A percentile compares a stretch with the other conserved stretches of the same genome.
Evolutionary conservation across 371 early-diverging fungal species (phyloP).

Genomic region (Synchytrium microbalum): DNA sequence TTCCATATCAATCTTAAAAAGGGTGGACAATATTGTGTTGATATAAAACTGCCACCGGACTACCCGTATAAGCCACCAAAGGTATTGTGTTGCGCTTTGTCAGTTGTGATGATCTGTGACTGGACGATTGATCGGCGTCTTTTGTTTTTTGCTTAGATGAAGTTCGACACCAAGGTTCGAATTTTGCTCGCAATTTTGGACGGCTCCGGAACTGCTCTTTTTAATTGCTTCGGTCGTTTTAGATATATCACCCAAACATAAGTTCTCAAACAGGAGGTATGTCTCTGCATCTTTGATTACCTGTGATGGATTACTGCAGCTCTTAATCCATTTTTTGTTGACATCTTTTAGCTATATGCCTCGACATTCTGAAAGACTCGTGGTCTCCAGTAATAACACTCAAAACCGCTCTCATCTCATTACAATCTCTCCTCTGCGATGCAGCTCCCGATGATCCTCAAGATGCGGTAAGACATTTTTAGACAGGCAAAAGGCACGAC

Average conservation of each 20-base stretch:
- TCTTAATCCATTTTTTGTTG: background rate
- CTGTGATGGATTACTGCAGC: too few relatives aligned
- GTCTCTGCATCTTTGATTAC: background rate
- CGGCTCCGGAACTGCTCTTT: too few relatives aligned
- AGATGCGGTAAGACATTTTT: constrained; percentile 29
- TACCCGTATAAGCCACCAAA: constrained; percentile 39
- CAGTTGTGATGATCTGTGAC: background rate
- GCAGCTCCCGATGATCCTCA: constrained; percentile 37
- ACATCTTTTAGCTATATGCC: constrained; percentile 37
- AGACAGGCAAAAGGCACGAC: constrained; percentile 1
- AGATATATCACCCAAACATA: background rate
- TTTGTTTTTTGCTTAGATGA: constrained; percentile 9
- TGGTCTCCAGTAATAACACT: constrained; percentile 42
- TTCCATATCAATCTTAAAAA: background rate
- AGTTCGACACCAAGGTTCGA: constrained; percentile 11
- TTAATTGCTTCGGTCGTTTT: too few relatives aligned
- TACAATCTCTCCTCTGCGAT: constrained; percentile 40
- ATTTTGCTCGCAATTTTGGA: too few relatives aligned
- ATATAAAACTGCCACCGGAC: constrained; percentile 25
- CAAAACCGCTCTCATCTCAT: constrained; percentile 39
- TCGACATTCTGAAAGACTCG: constrained; percentile 41
- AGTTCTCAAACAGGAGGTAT: background rate
- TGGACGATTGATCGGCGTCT: background rate
- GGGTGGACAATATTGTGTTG: background rate
- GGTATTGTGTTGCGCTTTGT: constrained; percentile 13